Evolutionary conservation across 352 stramenopile species (phyloP).

Genomic region (Phytopythium sindhum): DNA sequence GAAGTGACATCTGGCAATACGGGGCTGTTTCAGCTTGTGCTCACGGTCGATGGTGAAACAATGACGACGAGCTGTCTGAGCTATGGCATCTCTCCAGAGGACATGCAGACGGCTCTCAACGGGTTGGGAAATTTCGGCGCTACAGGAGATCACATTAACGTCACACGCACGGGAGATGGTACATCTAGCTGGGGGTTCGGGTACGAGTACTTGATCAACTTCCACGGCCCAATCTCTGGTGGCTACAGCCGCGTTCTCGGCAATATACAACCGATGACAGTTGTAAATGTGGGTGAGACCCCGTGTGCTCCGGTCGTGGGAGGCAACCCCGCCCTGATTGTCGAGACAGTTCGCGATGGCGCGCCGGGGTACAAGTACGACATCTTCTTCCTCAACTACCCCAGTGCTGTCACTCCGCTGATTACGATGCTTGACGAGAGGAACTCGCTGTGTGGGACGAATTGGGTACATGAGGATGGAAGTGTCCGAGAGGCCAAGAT

Average conservation of each 20-base stretch:
- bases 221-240: constrained; percentile 48
- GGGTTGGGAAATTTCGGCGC: constrained; percentile 37
- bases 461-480: constrained; percentile 30
- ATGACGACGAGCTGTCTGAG: constrained; percentile 55
- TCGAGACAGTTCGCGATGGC: constrained; percentile 69
- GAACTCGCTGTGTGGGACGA: constrained; percentile 14
- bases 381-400: constrained; percentile 67
- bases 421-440: constrained; percentile 36
- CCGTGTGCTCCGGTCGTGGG: constrained; percentile 38
- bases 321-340: constrained; percentile 49
- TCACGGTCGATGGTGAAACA: constrained; percentile 54
- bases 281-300: constrained; percentile 46
- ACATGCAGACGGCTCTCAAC: constrained; percentile 65
- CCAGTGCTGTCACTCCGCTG: constrained; percentile 21
- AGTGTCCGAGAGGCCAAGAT: constrained; percentile 43
- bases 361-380: constrained; percentile 65
- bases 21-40: constrained; percentile 58
- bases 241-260: constrained; percentile 60
- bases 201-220: constrained; percentile 74
- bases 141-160: constrained; percentile 48
- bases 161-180: constrained; percentile 64
- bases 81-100: constrained; percentile 63
- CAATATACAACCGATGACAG: constrained; percentile 40
- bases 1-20: constrained; percentile 41
- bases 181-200: constrained; percentile 67